Conservation (phyloP, 164 flowering plant genomes). For the Dillenia suffruticosa region DNA sequence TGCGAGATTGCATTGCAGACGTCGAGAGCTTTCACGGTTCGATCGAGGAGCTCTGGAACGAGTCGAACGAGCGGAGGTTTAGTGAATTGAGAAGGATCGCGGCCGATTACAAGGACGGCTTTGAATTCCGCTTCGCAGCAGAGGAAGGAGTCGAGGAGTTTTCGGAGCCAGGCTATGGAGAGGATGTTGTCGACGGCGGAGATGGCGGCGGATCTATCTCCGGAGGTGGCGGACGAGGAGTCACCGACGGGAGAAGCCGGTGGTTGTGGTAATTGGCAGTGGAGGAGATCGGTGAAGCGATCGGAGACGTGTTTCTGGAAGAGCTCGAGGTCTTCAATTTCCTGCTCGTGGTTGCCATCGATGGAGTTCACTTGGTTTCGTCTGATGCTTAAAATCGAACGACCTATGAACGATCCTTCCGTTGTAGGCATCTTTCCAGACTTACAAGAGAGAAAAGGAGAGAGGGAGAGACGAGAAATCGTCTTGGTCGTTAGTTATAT, state of each 20-base stretch:
- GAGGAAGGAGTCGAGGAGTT: constrained; percentile 60
- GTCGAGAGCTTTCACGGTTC: constrained; percentile 62
- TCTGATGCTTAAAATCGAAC: constrained; percentile 66
- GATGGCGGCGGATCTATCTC: background rate
- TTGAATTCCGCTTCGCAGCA: constrained; percentile 83
- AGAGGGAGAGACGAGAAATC: constrained; percentile 4
- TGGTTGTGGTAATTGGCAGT: background rate
- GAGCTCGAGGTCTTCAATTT: constrained; percentile 58
- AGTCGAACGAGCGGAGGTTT: constrained; percentile 66
- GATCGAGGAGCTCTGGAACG: constrained; percentile 58
- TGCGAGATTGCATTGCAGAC: constrained; percentile 53
- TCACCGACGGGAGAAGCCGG: constrained; percentile 8
- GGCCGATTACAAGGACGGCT: constrained; percentile 49
- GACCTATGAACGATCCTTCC: constrained; percentile 48
- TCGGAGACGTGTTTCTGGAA: constrained; percentile 66
- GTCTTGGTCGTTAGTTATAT: constrained; percentile 11
- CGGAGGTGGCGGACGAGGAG: constrained; percentile 7
- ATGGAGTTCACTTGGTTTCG: constrained; percentile 64
- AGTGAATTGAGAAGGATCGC: constrained; percentile 49
- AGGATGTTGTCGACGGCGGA: constrained; percentile 22
- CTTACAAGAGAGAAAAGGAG: constrained; percentile 2
- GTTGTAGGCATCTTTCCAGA: constrained; percentile 47
- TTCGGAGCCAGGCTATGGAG: constrained; percentile 67
- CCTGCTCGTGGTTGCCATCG: constrained; percentile 61
- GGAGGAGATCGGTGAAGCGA: constrained; percentile 47